Base-by-base conservation (phyloP, 164 flowering plant species). In the Sextonia rubra region DNA sequence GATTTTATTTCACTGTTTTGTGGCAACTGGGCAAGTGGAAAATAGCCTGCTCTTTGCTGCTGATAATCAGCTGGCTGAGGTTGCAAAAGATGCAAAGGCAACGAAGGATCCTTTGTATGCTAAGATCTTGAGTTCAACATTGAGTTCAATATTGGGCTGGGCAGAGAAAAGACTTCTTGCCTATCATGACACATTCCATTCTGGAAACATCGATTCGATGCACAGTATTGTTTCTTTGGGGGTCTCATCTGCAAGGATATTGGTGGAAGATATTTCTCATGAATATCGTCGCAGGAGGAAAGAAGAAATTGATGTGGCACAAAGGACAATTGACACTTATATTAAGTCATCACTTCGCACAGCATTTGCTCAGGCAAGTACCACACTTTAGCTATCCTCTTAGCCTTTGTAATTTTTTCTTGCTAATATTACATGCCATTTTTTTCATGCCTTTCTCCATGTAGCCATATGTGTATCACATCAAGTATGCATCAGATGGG, bases 321-420 rank as follows among this genome's bases (percentile, higher is more conserved):
- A 72, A 66, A 79, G 78, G 25, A 86, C 86, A 70, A 83, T 89
- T 77, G 98, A 94, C 30, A 75, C 80, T 14, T 92, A 90, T 70
- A 88, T 94, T 55, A 83, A 97, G 80, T 90, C 96, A 26, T 94
- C 98, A 1, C 44, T 92, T 7, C 87, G 87, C 20, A 65, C 77
- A 61, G 96, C 94, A 68, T 94, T 90, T 80, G 80, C 93, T 67
- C 93, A 90, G 97, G 44, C 44, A 37, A 0, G 44, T 37, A 37
- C 44, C 44, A 8, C 11, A 37, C 44, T 37, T 32, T 32, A 97
- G 84, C 80, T 83, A 94, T 84, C 27, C 25, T 23, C 6, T 62
- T 56, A 37, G 44, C 44, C 44, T 7, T 9, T 37, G 44, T 37
- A 37, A 37, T 37, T 37, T 8, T 37, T 37, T 8, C 44, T 37